A percentile compares a stretch with the other conserved stretches of the same genome.
These are phyloP conservation scores for Poa annua DNA, from an alignment of 176 grass and related monocot species.

Conservation along the genomic window DNA sequence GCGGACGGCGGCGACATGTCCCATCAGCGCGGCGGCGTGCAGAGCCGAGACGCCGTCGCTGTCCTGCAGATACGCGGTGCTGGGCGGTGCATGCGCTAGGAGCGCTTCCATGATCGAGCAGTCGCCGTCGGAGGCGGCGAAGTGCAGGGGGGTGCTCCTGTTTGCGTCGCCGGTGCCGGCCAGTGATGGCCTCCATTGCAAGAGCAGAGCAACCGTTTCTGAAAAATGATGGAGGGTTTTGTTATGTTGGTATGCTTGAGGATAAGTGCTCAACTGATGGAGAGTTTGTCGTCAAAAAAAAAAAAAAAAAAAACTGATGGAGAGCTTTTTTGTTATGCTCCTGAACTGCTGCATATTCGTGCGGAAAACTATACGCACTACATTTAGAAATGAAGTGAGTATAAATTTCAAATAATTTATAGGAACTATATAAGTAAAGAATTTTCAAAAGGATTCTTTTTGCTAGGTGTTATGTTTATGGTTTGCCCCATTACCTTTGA, in stretches of 20 bases:
- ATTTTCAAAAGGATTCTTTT: no score
- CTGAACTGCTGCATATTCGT: not conserved
- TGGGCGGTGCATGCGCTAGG: not conserved
- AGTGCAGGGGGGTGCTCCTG: constrained; percentile 46
- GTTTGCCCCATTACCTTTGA: no score
- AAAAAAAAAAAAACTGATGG: no score
- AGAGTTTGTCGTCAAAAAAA: no score
- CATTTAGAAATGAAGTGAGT: no score
- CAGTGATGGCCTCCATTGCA: constrained; percentile 43
- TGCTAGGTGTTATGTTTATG: no score
- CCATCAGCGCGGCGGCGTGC: constrained; percentile 43
- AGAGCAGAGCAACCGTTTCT: constrained; percentile 51
- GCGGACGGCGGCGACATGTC: constrained; percentile 16
- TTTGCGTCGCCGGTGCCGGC: constrained; percentile 9
- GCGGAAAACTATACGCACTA: no score
- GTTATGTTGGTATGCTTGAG: not conserved
- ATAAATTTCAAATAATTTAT: not conserved
- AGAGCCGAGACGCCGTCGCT: constrained; percentile 36
- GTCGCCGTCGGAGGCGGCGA: constrained; percentile 44
- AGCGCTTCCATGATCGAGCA: constrained; percentile 22
- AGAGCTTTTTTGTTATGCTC: not conserved
- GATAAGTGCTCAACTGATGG: no score
- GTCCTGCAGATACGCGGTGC: constrained; percentile 37
- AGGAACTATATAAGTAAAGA: no score
- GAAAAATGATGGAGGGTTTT: not conserved